Evolutionary conservation across 768 basidiomycete species (phyloP), one percentile per base, ranked within the genome.

Genomic region (Candolleomyces aberdarensis): DNA sequence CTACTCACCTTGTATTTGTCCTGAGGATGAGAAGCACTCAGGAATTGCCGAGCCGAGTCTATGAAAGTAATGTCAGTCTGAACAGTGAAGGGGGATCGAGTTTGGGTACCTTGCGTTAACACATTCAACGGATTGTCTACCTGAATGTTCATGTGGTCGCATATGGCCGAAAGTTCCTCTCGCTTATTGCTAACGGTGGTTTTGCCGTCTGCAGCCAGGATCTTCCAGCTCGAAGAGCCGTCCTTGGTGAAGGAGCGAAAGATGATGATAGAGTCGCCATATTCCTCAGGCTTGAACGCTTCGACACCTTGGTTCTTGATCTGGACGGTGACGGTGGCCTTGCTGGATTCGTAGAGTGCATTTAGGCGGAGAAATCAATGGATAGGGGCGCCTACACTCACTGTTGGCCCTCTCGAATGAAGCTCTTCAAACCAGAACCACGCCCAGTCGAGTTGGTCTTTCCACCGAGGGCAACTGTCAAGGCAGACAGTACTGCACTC

Each of bases 71-170:
- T 1, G 75, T 69, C 66, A 75, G 70, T 76, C 50, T 43, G 22
- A 46, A 46, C 52, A 19, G 19, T 20, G 31, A n/a, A 40, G 29
- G 15, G 15, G 7, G 32, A 9, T 31, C 47, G 50, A 43, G 51
- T 22, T 54, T 9, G 62, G 68, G 26, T 63, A 82, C 89, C 92
- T 80, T 94, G 93, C 0, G 92, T 95, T 48, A 96, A 80, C 26
- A 99, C 89, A 63, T 93, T 98, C 86, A 98, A 87, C 1, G 96
- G 96, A 68, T 96, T 96, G 70, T 97, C 94, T 61, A 97, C 92
- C 70, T 96, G 94, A 58, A 99, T 92, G 67, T 94, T 94, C 89
- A 97, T 96, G 64, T 94, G 90, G 70, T 96, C 93, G 67, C 90
- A 90, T 54, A 99, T 98, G 1, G 88, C 85, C 17, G 90, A 82